Conservation (phyloP, 208 protist species). For the Tritrichomonas musculus region DNA sequence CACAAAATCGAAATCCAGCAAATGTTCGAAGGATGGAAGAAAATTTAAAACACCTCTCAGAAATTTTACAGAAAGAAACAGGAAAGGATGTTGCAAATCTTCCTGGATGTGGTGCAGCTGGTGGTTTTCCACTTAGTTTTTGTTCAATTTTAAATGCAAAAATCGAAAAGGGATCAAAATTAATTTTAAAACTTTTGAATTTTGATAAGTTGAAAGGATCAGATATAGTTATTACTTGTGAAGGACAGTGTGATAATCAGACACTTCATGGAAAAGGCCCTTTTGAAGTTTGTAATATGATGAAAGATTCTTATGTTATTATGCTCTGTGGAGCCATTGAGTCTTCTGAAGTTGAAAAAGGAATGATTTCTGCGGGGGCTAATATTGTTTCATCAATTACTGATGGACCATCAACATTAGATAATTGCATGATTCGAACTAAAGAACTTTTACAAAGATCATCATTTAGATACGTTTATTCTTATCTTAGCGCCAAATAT, state of each 20-base stretch:
- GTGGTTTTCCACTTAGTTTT: not conserved
- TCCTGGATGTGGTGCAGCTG: not conserved
- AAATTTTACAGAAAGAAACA: not conserved
- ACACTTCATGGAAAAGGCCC: not conserved
- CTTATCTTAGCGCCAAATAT: not conserved
- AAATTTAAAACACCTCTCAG: not conserved
- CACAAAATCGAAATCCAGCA: not conserved
- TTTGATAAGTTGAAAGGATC: not conserved
- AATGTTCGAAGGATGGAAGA: not conserved
- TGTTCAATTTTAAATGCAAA: not conserved
- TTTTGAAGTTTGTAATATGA: not conserved
- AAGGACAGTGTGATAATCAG: not conserved
- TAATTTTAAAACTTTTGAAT: not conserved
- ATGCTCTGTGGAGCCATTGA: not conserved
- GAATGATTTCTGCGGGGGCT: not conserved
- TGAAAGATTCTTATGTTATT: not conserved
- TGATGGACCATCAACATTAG: not conserved
- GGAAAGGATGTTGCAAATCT: not conserved
- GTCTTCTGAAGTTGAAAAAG: not conserved
- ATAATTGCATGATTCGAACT: not conserved
- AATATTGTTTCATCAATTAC: not conserved
- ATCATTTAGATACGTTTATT: not conserved
- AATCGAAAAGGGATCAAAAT: not conserved
- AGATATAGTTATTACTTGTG: slow-evolving; percentile 2
- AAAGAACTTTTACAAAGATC: not conserved